Base-by-base conservation (phyloP, 176 grass and related monocot genomes). In the Saccharum officinarum region DNA sequence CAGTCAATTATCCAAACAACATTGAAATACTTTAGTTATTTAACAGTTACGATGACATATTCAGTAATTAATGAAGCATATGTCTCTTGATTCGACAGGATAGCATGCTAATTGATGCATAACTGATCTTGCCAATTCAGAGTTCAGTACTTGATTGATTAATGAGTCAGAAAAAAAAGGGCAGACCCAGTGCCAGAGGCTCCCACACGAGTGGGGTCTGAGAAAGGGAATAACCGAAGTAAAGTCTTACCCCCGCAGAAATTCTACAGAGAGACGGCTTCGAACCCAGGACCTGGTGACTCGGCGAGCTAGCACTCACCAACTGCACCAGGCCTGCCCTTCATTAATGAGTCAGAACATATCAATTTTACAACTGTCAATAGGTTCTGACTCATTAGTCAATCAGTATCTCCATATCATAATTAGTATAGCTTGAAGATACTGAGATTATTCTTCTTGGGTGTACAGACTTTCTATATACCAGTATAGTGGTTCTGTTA, bases 61-160 rank as follows among this genome's bases (percentile, higher is more conserved):
- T 65, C 67, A 72, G 36, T 68, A 44, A 38, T 22, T 67, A 63
- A 55, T 61, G 11, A 66, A 37, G 57, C 49, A 34, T 20, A 49
- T 42, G 59, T 63, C 22, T 63, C 15, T 78, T 78, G n/a, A 41
- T 71, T 39, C 11, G 65, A 73, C 22, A 79, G 8, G 47, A 46
- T 33, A 59, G 34, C 73, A 69, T 40, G 73, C 3, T 34, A 77
- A 69, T 33, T 34, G 11, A 66, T 55, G 47, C 55, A 84, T 3
- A 39, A 36, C 57, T 30, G 59, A 18, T 33, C 3, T 70, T 57
- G 42, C 18, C 25, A 67, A 25, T 44, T 61, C 64, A 66, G n/a
- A 72, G 23, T 84, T 62, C 74, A 73, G 73, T 57, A 41, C 11
- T 47, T 46, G 65, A 68, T 68, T 20, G 65, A 68, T 2, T 68